Evolutionary conservation across 1,139 yeast genomes (phyloP), one percentile per base, ranked within the genome.

Genomic region (Candida pseudocylindracea): DNA sequence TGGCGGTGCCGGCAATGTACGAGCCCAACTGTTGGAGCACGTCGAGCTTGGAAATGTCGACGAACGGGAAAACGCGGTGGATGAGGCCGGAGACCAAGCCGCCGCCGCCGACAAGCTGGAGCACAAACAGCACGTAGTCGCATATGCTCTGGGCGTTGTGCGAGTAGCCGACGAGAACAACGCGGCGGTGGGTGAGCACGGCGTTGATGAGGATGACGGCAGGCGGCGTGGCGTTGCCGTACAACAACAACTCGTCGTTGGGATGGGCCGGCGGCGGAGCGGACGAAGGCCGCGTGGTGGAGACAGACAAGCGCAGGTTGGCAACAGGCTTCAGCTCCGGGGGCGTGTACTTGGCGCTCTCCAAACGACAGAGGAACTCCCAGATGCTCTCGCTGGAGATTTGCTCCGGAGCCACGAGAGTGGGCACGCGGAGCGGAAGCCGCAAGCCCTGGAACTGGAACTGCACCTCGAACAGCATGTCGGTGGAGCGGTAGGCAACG

Each of bases 1-100:
- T 71, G 39, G 71, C 69, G 32, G 73, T 72, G 9, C 79, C 79
- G 4, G 78, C 79, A 42, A 71, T 54, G 45, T 52, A 71, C 24
- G 71, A 67, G 12, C 58, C 62, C 37, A 71, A 63, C 36, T 56
- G 52, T 37, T 64, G 60, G 39, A 71, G 49, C 13, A 67, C 56
- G 38, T 68, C 75, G 24, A 67, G 65, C 40, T 70, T 68, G 28
- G 72, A 64, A 24, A 71, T 63, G 42, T 72, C 78, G 2, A 72
- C 58, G 36, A 70, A 67, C 2, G 79, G 79, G 44, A 69, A 71
- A 5, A 72, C 57, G 36, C 62, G 60, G 42, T 54, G 60, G 46
- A 62, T 49, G 29, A 67, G 46, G 8, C 73, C 71, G 31, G 67
- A 53, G 34, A 71, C 42, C 6, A 70, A 55, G 2, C 76, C 76